phyloP scores from a whole-genome alignment of 192 early-diverging fungal species.

The Backusella psychrophila region DNA sequence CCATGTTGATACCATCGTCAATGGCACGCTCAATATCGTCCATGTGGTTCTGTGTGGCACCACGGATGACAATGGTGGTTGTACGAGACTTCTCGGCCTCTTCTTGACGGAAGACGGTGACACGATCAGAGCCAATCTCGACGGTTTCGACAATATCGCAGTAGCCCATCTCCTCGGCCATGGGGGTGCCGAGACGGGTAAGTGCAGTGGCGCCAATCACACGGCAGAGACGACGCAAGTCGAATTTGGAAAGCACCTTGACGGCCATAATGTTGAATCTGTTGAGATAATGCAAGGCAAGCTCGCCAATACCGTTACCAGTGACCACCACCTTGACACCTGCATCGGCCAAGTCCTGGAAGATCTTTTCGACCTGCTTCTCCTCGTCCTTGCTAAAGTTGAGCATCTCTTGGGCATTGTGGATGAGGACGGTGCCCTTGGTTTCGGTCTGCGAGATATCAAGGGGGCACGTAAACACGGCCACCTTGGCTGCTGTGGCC shows the following conservation, averaged over 20 bases:
- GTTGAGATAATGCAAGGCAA: constrained; percentile 95
- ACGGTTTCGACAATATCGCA: constrained; percentile 96
- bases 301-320: constrained; percentile 86
- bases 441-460: constrained; percentile 96
- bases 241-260: constrained; percentile 94
- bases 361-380: constrained; percentile 79
- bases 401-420: constrained; percentile 95
- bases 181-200: constrained; percentile 90
- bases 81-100: constrained; percentile 77
- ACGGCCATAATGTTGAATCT: constrained; percentile 87
- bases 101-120: constrained; percentile 97
- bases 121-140: constrained; percentile 96
- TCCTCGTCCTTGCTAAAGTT: constrained; percentile 97
- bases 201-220: constrained; percentile 91
- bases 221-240: constrained; percentile 91
- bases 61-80: constrained; percentile 94
- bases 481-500: constrained; percentile 87
- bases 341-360: constrained; percentile 88
- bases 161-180: constrained; percentile 95
- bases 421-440: constrained; percentile 97
- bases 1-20: constrained; percentile 96
- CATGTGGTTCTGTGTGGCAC: constrained; percentile 91
- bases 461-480: constrained; percentile 91
- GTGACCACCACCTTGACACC: constrained; percentile 92
- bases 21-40: constrained; percentile 97